phyloP scores from a whole-genome alignment of 2,329 filamentous ascomycete species.

The Tolypocladium tundrense region DNA sequence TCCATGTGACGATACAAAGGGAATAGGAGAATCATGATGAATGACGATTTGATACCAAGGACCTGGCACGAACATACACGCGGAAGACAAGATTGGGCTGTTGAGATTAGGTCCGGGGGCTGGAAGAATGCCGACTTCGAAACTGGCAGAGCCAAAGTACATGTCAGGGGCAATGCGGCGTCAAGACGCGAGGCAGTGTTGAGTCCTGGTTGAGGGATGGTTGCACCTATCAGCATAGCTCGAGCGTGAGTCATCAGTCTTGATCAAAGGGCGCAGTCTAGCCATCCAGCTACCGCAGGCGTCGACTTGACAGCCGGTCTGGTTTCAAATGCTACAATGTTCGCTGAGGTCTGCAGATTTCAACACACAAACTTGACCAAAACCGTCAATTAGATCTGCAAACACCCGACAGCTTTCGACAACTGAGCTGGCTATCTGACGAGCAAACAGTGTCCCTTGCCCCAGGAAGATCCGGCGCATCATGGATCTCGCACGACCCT shows the following conservation, averaged over 20 bases:
- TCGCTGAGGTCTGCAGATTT: not conserved
- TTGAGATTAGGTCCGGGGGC: not conserved
- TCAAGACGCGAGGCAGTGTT: not conserved
- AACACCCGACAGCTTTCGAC: not conserved
- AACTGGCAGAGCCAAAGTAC: not conserved
- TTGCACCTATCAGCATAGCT: not conserved
- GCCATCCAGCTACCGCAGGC: not conserved
- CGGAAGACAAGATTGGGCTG: not conserved
- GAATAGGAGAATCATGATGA: not conserved
- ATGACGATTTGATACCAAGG: not conserved
- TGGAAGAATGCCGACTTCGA: not conserved
- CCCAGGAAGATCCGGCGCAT: not conserved
- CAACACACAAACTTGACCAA: not conserved
- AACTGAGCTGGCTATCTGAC: not conserved
- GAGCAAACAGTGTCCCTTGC: not conserved
- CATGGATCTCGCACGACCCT: conserved; percentile 4
- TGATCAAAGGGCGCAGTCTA: not conserved
- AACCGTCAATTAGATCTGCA: not conserved
- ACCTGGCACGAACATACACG: not conserved
- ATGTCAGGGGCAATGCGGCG: not conserved
- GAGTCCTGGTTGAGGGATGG: not conserved
- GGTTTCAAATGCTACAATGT: not conserved
- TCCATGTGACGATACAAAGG: not conserved
- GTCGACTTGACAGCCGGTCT: not conserved
- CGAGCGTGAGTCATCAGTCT: not conserved